Evolutionary conservation across 306 rosid genomes (phyloP).

Genomic region (Cicer cuneatum): DNA sequence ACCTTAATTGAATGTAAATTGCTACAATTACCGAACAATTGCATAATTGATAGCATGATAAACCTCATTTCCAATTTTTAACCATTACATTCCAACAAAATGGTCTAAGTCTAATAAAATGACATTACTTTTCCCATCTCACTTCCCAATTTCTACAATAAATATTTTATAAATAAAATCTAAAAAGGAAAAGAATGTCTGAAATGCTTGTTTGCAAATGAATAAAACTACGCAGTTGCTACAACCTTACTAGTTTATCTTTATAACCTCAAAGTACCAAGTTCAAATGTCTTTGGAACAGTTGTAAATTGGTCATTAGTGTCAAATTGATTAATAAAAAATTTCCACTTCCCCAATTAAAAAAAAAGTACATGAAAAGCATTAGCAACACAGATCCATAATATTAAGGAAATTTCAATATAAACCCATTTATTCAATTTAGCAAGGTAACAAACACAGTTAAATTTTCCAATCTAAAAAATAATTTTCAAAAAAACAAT

Average conservation of each 20-base stretch:
- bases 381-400: conserved; percentile 62
- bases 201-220: conserved; percentile 22
- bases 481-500: conserved; percentile 24
- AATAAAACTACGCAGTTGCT: conserved; percentile 35
- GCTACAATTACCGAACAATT: neutral
- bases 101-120: neutral
- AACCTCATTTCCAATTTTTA: conserved; percentile 27
- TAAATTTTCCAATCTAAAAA: neutral
- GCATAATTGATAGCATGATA: neutral
- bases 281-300: too few species aligned
- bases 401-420: conserved; percentile 16
- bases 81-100: conserved; percentile 32
- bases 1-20: neutral
- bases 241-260: conserved; percentile 2
- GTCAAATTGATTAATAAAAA: neutral
- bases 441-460: neutral
- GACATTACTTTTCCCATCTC: neutral
- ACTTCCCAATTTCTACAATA: conserved; percentile 15
- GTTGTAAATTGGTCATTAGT: too few species aligned
- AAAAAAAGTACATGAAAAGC: conserved; percentile 33
- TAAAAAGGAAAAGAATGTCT: neutral
- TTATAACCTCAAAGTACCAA: too few species aligned
- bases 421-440: neutral
- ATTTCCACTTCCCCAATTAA: conserved; percentile 30
- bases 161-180: neutral